Evolutionary conservation across 108 stramenopile genomes (phyloP), one percentile per base, ranked within the genome.

Genomic region (Craspedostauros australis): DNA sequence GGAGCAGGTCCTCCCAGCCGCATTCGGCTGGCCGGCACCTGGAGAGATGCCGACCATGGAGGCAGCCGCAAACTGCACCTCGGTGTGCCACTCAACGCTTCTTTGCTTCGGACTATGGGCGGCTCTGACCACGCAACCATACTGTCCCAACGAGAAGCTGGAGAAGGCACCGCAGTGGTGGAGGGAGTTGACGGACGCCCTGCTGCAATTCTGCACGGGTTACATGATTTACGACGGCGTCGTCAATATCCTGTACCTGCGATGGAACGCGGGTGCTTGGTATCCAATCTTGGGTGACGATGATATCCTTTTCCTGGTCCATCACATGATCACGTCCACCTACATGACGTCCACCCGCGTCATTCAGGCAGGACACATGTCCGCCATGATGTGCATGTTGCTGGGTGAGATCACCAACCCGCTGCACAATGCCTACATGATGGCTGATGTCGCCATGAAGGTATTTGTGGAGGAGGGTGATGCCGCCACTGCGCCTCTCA

Each of bases 211-310:
- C 24, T 86, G 85, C 41, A 86, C 76, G 3, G 85, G 77, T 19
- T 86, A 82, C 66, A 86, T 86, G 85, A 25, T 86, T 12, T 76
- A 79, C 48, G 85, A 86, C 51, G 53, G 53, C 19, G 6, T 47
- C 5, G 34, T 65, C 30, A 64, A 55, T 21, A 27, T 74, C 11
- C 2, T 56, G 1, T 27, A 21, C 16, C 51, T 40, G 21, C 31
- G 42, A 0, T 19, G 45, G 20, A 32, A 56, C 20, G n/a, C 57
- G 27, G 55, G 39, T 25, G 14, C 59, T 0, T 27, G 39, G 50
- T 30, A 23, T 18, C 33, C 42, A 0, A 56, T 23, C 14, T 42
- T 64, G 19, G 37, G 9, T 1, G 14, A 16, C 14, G 62, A 57
- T 23, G 77, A 72, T 25, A 29, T 45, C 0, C 11, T 73, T 15